A percentile compares a stretch with the other conserved stretches of the same genome.
These are phyloP conservation scores for Suillus discolor DNA, from an alignment of 768 basidiomycete species.

Conservation along the genomic window DNA sequence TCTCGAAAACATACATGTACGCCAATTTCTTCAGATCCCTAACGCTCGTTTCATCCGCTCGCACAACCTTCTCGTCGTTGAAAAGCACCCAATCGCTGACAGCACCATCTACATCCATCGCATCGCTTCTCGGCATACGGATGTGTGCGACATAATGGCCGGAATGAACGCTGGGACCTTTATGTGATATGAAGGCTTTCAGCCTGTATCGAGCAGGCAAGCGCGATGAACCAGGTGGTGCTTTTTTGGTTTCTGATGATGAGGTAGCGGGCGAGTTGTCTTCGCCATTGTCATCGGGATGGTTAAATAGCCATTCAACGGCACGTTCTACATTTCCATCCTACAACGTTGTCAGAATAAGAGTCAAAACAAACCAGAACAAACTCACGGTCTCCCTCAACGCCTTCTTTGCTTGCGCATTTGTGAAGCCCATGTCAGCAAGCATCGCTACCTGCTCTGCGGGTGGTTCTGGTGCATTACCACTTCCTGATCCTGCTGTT, in stretches of 20 bases:
- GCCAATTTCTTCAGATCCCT: constrained; percentile 80
- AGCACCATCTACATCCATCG: constrained; percentile 34
- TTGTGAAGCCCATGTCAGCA: constrained; percentile 91
- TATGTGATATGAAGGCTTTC: constrained; percentile 96
- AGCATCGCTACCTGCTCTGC: constrained; percentile 74
- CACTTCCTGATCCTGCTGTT: constrained; percentile 25
- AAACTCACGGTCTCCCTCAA: constrained; percentile 77
- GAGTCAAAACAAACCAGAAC: neutral
- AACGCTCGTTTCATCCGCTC: constrained; percentile 83
- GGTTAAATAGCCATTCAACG: constrained; percentile 94
- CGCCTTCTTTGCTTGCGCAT: constrained; percentile 83
- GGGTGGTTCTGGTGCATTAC: constrained; percentile 54
- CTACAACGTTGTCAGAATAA: constrained; percentile 36
- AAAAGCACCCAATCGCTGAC: constrained; percentile 81
- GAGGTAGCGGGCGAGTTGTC: constrained; percentile 35
- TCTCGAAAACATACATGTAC: constrained; percentile 94
- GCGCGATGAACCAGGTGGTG: constrained; percentile 51
- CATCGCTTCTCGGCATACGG: constrained; percentile 26
- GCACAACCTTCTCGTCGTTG: constrained; percentile 96
- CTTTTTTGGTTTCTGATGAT: constrained; percentile 19
- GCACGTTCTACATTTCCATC: constrained; percentile 80
- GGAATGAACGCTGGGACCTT: constrained; percentile 93
- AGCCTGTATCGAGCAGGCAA: constrained; percentile 81
- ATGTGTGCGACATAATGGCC: constrained; percentile 93
- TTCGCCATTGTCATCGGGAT: constrained; percentile 86